Conservation (phyloP, 2,329 filamentous ascomycete genomes). For the Colletotrichum salicis region DNA sequence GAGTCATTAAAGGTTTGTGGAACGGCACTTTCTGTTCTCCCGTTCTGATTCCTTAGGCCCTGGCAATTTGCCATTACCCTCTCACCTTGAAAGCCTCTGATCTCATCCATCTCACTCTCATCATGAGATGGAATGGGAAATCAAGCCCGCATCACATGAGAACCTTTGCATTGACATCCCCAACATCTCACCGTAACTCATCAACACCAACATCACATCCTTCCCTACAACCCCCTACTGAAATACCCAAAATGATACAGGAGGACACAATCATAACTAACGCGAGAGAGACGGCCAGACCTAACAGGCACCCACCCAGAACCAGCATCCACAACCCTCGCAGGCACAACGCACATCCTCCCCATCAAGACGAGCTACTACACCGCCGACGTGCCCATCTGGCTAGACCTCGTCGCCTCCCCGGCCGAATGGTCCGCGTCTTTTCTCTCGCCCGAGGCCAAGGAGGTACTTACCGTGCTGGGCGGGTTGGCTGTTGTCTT, state of each 20-base stretch:
- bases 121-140: not conserved
- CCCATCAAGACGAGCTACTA: conserved; percentile 70
- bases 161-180: not conserved
- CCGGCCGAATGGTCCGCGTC: conserved; percentile 65
- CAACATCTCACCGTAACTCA: not conserved
- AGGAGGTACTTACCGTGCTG: conserved; percentile 70
- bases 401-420: conserved; percentile 70
- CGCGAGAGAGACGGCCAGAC: conserved; percentile 49
- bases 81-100: no score
- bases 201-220: not conserved
- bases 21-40: not conserved
- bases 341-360: conserved; percentile 69
- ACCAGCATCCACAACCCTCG: conserved; percentile 55
- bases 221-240: no score
- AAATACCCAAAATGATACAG: no score
- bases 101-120: not conserved
- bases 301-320: conserved; percentile 61
- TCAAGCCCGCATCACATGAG: not conserved
- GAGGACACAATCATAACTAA: conserved; percentile 23
- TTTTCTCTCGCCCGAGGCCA: conserved; percentile 70
- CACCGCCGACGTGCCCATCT: conserved; percentile 68
- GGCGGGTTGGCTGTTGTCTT: conserved; percentile 70
- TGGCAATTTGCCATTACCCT: conserved; percentile 1
- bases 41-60: conserved; percentile 3
- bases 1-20: conserved; percentile 63